Percentiles rank a stretch among this genome's conserved stretches.
Conservation (phyloP, 2,329 filamentous ascomycete genomes). For the Penicillium nordicum region DNA sequence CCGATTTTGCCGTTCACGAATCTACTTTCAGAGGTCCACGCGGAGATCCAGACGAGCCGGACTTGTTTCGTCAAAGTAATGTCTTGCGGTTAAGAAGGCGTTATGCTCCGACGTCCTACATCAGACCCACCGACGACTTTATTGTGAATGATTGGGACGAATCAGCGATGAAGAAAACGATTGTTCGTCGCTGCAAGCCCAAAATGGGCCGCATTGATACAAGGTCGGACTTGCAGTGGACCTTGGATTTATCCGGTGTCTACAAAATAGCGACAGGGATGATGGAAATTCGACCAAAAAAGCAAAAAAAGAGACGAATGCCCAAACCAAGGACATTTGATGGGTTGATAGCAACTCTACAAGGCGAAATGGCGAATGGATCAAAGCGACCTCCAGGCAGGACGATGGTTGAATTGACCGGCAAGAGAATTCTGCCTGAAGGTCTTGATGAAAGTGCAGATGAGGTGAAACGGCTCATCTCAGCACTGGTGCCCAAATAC, state of each 20-base stretch:
- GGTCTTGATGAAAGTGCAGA: conserved; percentile 38
- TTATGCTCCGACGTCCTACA: conserved; percentile 9
- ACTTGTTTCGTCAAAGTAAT: conserved; percentile 14
- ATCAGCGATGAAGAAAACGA: conserved; percentile 14
- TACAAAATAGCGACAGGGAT: conserved; percentile 20
- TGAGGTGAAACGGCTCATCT: conserved; percentile 29
- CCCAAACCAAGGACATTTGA: conserved; percentile 18
- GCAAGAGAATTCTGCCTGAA: conserved; percentile 26
- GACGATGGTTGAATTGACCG: conserved; percentile 37
- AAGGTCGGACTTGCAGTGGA: conserved; percentile 25
- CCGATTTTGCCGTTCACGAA: conserved; percentile 34
- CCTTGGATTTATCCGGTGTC: conserved; percentile 24
- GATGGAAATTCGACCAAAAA: not conserved
- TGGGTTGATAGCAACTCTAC: conserved; percentile 23
- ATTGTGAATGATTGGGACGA: conserved; percentile 41
- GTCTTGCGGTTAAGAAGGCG: conserved; percentile 25
- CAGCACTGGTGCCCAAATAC: conserved; percentile 10
- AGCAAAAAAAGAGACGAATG: not conserved
- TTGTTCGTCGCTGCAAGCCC: conserved; percentile 4
- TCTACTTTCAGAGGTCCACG: conserved; percentile 28
- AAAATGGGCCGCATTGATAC: conserved; percentile 9
- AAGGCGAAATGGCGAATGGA: conserved; percentile 6
- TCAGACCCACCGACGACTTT: conserved; percentile 27
- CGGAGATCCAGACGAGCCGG: conserved; percentile 11
- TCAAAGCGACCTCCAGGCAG: conserved; percentile 14